Percentiles rank a stretch among this genome's conserved stretches.
phyloP scores from a whole-genome alignment of 2,329 filamentous ascomycete genomes.

The Botryotinia convoluta region DNA sequence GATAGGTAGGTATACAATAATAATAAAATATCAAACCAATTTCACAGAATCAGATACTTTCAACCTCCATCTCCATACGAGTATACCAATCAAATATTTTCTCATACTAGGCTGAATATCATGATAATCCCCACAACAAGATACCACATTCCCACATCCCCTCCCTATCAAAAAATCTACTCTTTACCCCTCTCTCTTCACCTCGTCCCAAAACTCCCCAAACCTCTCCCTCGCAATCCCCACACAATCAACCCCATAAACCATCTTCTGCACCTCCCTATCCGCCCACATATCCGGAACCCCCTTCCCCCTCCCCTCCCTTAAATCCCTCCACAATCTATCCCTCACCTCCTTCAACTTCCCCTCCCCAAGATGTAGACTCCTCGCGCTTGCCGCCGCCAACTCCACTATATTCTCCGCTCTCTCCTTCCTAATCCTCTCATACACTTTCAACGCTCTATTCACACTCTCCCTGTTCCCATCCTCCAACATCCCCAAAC shows the following conservation, averaged over 20 bases:
- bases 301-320: constrained; percentile 53
- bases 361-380: constrained; percentile 57
- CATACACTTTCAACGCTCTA: constrained; percentile 14
- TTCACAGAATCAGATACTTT: no score
- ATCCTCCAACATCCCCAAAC: constrained; percentile 46
- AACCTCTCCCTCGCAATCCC: constrained; percentile 8
- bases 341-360: constrained; percentile 54
- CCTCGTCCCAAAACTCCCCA: constrained; percentile 32
- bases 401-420: constrained; percentile 55
- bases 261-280: constrained; percentile 64
- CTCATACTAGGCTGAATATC: no score
- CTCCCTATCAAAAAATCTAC: no score
- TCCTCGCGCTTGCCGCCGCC: constrained; percentile 52
- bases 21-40: no score
- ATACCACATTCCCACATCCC: no score
- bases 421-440: constrained; percentile 52
- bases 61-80: no score
- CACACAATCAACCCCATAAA: constrained; percentile 53
- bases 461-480: constrained; percentile 39
- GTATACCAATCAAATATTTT: no score
- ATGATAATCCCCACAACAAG: no score
- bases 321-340: constrained; percentile 38
- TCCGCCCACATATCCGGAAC: constrained; percentile 68
- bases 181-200: background rate
- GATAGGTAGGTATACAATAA: no score